phyloP scores from a whole-genome alignment of 2,329 filamentous ascomycete species.

The Arthroderma sp. region DNA sequence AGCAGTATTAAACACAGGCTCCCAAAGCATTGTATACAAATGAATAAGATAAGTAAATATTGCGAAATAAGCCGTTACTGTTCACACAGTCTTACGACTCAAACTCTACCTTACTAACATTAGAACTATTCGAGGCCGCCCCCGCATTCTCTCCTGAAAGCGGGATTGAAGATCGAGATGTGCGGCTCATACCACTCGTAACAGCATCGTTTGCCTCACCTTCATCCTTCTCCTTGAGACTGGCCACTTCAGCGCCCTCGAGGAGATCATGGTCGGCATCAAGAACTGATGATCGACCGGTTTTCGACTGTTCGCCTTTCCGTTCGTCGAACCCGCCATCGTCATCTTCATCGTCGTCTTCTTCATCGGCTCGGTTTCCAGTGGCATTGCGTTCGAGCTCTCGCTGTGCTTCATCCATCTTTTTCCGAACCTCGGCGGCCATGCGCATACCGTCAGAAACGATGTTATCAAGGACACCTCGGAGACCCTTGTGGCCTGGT shows the following conservation, averaged over 20 bases:
- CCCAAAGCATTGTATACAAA: too few relatives aligned
- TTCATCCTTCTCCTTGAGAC: constrained; percentile 23
- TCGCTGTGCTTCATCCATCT: constrained; percentile 90
- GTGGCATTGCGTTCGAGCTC: constrained; percentile 75
- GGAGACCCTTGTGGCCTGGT: constrained; percentile 60
- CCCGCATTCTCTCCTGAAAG: constrained; percentile 8
- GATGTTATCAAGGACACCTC: constrained; percentile 92
- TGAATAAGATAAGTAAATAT: too few relatives aligned
- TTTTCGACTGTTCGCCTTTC: constrained; percentile 11
- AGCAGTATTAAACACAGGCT: too few relatives aligned
- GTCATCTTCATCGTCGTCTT: constrained; percentile 43
- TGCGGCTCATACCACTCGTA: constrained; percentile 6
- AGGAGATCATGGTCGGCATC: constrained; percentile 46
- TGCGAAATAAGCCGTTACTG: too few relatives aligned
- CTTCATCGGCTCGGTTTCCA: constrained; percentile 57
- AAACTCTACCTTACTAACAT: constrained; percentile 28
- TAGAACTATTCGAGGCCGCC: constrained; percentile 14
- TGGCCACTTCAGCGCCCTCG: constrained; percentile 32
- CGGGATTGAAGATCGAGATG: constrained; percentile 3
- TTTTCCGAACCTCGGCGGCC: constrained; percentile 75
- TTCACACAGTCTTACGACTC: constrained; percentile 11
- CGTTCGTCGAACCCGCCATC: constrained; percentile 30
- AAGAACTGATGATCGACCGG: constrained; percentile 19
- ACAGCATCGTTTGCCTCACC: background rate
- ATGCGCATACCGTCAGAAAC: constrained; percentile 96